Percentiles rank a stretch among this genome's conserved stretches.
phyloP scores from a whole-genome alignment of 352 stramenopile species.

The Phytopythium sindhum region DNA sequence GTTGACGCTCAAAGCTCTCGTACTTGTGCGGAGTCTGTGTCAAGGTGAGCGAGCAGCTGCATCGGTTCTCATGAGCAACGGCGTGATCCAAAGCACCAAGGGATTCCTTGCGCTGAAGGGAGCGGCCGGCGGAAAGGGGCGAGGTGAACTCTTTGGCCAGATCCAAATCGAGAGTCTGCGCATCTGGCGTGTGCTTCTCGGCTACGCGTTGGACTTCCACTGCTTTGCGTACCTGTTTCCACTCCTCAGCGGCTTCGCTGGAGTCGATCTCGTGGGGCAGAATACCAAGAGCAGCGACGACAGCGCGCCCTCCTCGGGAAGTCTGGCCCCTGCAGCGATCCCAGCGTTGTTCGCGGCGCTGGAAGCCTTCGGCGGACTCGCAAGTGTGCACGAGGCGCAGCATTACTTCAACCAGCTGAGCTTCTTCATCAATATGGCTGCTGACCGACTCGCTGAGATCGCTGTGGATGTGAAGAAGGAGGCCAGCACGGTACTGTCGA shows the following conservation, averaged over 20 bases:
- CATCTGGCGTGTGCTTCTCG: conserved; percentile 58
- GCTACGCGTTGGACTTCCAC: conserved; percentile 67
- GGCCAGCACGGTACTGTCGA: neutral
- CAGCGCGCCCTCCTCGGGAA: neutral
- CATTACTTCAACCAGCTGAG: conserved; percentile 60
- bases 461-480: neutral
- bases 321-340: conserved; percentile 7
- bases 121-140: neutral
- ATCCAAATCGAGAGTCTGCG: conserved; percentile 57
- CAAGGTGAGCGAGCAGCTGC: conserved; percentile 44
- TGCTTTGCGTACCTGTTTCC: conserved; percentile 68
- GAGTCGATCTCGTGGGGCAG: conserved; percentile 11
- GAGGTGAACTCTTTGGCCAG: conserved; percentile 20
- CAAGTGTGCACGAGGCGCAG: conserved; percentile 44
- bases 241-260: conserved; percentile 38
- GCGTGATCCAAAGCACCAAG: conserved; percentile 56
- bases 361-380: conserved; percentile 44
- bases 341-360: conserved; percentile 45
- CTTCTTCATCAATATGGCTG: conserved; percentile 44
- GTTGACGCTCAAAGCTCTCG: conserved; percentile 38
- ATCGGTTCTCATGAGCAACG: conserved; percentile 29
- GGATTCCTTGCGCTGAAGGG: conserved; percentile 48
- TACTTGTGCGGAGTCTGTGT: conserved; percentile 42
- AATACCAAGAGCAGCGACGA: neutral
- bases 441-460: conserved; percentile 7